Evolutionary conservation across 352 stramenopile genomes (phyloP).

Genomic region (Phytophthora sansomeana): DNA sequence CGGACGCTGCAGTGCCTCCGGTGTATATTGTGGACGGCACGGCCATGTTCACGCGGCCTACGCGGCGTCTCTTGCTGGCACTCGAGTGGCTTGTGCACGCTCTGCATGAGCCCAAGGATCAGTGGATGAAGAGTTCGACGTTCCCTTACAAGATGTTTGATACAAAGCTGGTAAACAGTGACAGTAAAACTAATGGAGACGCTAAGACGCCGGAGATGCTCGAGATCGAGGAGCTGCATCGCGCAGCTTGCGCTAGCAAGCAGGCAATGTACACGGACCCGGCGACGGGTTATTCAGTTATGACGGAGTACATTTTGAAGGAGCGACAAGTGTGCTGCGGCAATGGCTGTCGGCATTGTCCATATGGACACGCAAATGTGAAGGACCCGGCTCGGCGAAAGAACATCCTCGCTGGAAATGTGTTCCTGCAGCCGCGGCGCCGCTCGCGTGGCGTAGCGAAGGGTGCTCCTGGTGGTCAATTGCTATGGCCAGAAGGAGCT

Average conservation of each 20-base stretch:
- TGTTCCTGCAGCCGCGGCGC: slow-evolving; percentile 43
- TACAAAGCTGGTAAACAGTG: slow-evolving; percentile 12
- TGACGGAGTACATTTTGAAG: slow-evolving; percentile 83
- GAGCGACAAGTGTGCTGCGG: slow-evolving; percentile 90
- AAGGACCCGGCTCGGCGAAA: slow-evolving; percentile 47
- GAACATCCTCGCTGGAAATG: slow-evolving; percentile 48
- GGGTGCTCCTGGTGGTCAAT: slow-evolving; percentile 29
- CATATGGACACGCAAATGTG: slow-evolving; percentile 88
- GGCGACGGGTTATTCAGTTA: slow-evolving; percentile 86
- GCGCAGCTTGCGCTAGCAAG: slow-evolving; percentile 66
- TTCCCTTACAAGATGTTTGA: slow-evolving; percentile 60
- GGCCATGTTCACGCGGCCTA: slow-evolving; percentile 79
- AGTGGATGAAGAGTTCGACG: slow-evolving; percentile 38
- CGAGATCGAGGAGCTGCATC: slow-evolving; percentile 77
- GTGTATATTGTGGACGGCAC: slow-evolving; percentile 75
- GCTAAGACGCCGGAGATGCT: slow-evolving; percentile 29
- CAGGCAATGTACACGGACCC: slow-evolving; percentile 89
- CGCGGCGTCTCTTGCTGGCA: slow-evolving; percentile 54
- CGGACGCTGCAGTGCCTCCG: slow-evolving; percentile 16
- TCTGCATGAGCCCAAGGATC: slow-evolving; percentile 35
- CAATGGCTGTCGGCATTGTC: slow-evolving; percentile 91
- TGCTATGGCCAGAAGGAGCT: slow-evolving; percentile 40
- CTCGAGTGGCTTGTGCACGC: slow-evolving; percentile 69
- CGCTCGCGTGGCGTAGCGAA: slow-evolving; percentile 29
- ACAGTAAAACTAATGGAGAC: slow-evolving; percentile 8